Conservation (phyloP, 805 yeast species). For the Middelhovenomyces tepae region DNA sequence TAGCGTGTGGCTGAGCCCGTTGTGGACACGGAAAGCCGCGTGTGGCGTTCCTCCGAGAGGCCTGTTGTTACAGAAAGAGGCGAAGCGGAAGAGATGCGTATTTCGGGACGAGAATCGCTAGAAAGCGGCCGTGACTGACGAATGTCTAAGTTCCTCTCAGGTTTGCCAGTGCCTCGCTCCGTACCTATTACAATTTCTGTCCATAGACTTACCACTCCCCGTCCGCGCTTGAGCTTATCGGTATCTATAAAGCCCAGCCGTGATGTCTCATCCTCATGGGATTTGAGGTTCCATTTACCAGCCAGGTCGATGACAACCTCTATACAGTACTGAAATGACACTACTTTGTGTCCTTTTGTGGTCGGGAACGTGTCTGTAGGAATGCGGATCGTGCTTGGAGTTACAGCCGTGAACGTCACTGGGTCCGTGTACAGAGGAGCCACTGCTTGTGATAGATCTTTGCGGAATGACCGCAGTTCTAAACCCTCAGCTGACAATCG, state of each 20-base stretch:
- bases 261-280: constrained; percentile 9
- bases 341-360: constrained; percentile 58
- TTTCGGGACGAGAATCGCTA: no score
- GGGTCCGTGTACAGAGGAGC: constrained; percentile 77
- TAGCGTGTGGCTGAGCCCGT: constrained; percentile 1
- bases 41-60: not conserved
- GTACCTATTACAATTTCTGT: constrained; percentile 79
- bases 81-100: not conserved
- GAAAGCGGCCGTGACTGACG: not conserved
- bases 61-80: not conserved
- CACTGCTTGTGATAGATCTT: constrained; percentile 71
- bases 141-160: not conserved
- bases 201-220: constrained; percentile 72
- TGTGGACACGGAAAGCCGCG: not conserved
- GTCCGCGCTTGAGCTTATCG: constrained; percentile 64
- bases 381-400: constrained; percentile 55
- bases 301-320: constrained; percentile 79
- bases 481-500: constrained; percentile 53
- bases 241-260: constrained; percentile 68
- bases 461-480: constrained; percentile 59
- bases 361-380: constrained; percentile 87
- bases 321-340: constrained; percentile 74
- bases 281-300: constrained; percentile 35
- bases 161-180: constrained; percentile 33
- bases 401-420: constrained; percentile 42